Conservation (phyloP, 2,329 filamentous ascomycete species). For the Pseudogymnoascus sp. region DNA sequence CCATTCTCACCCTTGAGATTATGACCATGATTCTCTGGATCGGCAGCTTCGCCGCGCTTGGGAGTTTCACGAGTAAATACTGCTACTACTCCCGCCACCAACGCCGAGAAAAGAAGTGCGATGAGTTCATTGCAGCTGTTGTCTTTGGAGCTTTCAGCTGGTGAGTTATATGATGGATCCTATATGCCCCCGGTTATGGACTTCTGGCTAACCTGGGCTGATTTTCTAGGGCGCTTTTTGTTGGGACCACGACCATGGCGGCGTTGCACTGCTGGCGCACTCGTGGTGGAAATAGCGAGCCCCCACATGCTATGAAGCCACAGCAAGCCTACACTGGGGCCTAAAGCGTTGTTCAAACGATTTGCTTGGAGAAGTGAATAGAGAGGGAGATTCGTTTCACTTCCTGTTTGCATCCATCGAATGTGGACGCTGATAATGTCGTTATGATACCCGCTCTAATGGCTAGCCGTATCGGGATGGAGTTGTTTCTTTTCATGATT, state of each 20-base stretch:
- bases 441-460: background rate
- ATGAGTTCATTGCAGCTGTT: background rate
- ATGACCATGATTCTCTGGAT: background rate
- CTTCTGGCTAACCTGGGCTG: background rate
- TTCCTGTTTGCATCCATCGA: background rate
- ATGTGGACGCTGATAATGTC: background rate
- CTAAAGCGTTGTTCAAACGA: background rate
- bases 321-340: background rate
- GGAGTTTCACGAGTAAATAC: background rate
- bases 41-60: background rate
- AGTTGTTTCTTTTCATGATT: background rate
- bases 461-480: background rate
- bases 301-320: background rate
- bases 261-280: background rate
- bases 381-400: background rate
- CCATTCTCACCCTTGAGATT: background rate
- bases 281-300: background rate
- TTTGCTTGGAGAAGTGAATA: background rate
- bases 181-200: background rate
- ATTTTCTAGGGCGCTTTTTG: background rate
- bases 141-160: background rate
- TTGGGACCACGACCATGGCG: background rate
- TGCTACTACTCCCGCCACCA: background rate
- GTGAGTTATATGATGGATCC: background rate
- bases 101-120: background rate